Evolutionary conservation across 129 eudicot species (phyloP), one percentile per base, ranked within the genome.

Genomic region (Chrysanthemum seticuspe): DNA sequence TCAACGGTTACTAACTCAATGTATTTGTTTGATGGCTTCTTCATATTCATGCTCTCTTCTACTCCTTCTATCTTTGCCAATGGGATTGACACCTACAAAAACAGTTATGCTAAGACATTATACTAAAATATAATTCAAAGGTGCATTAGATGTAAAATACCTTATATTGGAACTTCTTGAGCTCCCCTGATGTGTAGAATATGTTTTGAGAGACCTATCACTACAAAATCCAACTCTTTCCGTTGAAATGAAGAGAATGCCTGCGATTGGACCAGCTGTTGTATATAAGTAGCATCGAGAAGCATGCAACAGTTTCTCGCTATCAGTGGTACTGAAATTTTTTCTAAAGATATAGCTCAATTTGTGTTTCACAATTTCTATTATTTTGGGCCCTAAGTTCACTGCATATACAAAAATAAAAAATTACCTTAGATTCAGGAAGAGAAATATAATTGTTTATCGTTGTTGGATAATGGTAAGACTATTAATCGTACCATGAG

Each of bases 1-100:
- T 83, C 83, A 45, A 63, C 53, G 0, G 86, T 74, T 14, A 83
- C 83, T 53, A 78, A 53, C 77, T 82, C 80, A 47, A 82, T 58
- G 27, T 74, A 82, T 44, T 82, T 82, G 54, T 78, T 65, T 2
- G 78, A 74, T 25, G 71, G 65, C 50, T 23, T 82, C 52, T 74
- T 70, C 10, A 14, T 4, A 47, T 74, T 45, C 73, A 23, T 70
- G 81, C 78, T 74, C 70, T 74, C 74, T 54, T 49, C 34, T 62
- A 65, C 83, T 83, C 76, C 55, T 64, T 74, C 65, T 15, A 82
- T 78, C 74, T 78, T 82, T 60, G 40, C 65, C 12, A 82, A 54
- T 3, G 80, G 83, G 13, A 78, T 78, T 29, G 62, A 73, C 12
- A 82, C 86, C 85, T 67, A 53, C 31, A 34, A 44, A 62, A 1